phyloP scores from a whole-genome alignment of 768 basidiomycete genomes.

The Trametes gibbosa region DNA sequence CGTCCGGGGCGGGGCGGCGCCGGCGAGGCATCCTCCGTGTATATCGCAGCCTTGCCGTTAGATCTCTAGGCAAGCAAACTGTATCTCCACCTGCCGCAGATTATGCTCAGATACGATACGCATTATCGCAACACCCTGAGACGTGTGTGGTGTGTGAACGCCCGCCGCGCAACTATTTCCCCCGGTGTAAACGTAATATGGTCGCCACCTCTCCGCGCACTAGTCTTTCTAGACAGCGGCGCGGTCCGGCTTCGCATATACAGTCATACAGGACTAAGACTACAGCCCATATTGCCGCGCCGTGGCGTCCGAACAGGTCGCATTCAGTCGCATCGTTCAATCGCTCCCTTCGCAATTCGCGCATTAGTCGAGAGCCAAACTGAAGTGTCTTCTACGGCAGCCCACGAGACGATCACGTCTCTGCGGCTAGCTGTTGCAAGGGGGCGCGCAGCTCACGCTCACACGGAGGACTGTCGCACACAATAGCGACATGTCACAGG shows the following conservation, averaged over 20 bases:
- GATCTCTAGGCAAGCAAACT: background rate
- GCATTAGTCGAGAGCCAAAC: background rate
- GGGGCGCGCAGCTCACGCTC: too few relatives aligned
- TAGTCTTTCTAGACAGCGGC: background rate
- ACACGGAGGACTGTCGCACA: background rate
- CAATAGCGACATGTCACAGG: background rate
- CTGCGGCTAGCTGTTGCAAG: too few relatives aligned
- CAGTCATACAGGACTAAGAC: background rate
- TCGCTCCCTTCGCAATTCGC: background rate
- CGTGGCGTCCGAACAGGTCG: background rate
- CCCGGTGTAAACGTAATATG: slow-evolving; percentile 9
- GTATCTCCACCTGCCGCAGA: background rate
- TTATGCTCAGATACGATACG: background rate
- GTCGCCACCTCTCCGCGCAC: slow-evolving; percentile 5
- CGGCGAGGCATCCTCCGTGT: slow-evolving; percentile 35
- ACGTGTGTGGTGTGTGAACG: background rate
- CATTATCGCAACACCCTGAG: too few relatives aligned
- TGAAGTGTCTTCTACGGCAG: background rate
- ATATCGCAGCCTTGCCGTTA: slow-evolving; percentile 53
- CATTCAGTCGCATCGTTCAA: background rate
- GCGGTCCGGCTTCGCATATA: background rate
- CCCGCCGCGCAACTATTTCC: slow-evolving; percentile 4
- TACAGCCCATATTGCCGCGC: too few relatives aligned
- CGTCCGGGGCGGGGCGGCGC: slow-evolving; percentile 12
- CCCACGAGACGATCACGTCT: background rate